phyloP scores from a whole-genome alignment of 495 filamentous ascomycete species.

The Sabuloglossum arenarium region DNA sequence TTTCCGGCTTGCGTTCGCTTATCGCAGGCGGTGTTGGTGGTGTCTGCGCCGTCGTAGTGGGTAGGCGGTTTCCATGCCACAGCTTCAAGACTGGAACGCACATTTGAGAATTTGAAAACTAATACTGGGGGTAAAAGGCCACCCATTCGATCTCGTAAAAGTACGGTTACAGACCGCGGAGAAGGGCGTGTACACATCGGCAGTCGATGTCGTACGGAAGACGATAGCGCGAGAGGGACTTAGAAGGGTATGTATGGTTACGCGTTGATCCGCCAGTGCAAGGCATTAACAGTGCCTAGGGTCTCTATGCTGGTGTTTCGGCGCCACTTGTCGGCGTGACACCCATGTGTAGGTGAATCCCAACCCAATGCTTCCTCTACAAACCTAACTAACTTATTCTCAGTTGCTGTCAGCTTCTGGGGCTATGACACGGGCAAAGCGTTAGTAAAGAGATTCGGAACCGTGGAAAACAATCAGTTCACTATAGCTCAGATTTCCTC shows the following conservation, averaged over 20 bases:
- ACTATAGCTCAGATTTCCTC: constrained; percentile 74
- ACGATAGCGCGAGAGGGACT: constrained; percentile 75
- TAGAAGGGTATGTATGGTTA: constrained; percentile 21
- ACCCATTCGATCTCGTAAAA: constrained; percentile 95
- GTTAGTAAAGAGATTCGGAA: constrained; percentile 49
- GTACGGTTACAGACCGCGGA: constrained; percentile 92
- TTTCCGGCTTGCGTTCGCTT: constrained; percentile 45
- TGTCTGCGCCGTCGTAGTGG: constrained; percentile 78
- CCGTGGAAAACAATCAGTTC: constrained; percentile 43
- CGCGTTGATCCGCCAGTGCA: not conserved
- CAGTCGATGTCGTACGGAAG: constrained; percentile 79
- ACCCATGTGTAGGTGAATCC: constrained; percentile 71
- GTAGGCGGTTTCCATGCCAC: not conserved
- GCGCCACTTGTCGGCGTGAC: constrained; percentile 90
- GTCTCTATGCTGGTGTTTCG: constrained; percentile 90
- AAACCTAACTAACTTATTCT: not conserved
- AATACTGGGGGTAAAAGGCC: constrained; percentile 19
- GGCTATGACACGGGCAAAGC: constrained; percentile 91
- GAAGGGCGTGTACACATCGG: constrained; percentile 73
- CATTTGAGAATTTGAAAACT: not conserved
- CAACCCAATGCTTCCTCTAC: not conserved
- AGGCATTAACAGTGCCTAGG: constrained; percentile 14
- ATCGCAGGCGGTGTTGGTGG: constrained; percentile 84
- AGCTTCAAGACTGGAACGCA: not conserved
- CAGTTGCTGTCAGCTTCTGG: constrained; percentile 97